These are phyloP conservation scores for Xerocomus nothofagi DNA, from an alignment of 1,284 basidiomycete species.

Conservation along the genomic window DNA sequence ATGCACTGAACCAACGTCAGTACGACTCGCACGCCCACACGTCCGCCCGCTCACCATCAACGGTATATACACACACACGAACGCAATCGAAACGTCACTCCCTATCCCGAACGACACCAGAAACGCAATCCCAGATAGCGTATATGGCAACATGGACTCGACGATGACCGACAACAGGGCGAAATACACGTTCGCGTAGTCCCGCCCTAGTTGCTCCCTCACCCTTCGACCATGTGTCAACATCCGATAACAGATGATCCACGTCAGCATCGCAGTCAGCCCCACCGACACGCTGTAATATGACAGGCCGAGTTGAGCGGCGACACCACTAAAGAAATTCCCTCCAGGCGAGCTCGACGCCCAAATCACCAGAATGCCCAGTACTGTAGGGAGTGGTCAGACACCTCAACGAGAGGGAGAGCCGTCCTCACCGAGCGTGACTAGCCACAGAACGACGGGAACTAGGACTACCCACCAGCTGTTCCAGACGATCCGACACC, in stretches of 20 bases:
- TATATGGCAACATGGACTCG: constrained; percentile 33
- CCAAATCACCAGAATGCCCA: constrained; percentile 24
- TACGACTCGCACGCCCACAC: background rate
- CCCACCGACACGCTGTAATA: constrained; percentile 28
- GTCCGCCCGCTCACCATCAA: constrained; percentile 19
- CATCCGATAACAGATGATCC: constrained; percentile 25
- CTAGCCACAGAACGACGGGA: constrained; percentile 25
- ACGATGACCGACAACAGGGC: constrained; percentile 18
- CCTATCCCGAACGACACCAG: constrained; percentile 21
- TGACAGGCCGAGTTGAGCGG: constrained; percentile 21
- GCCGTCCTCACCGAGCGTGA: constrained; percentile 25
- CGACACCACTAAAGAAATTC: constrained; percentile 22
- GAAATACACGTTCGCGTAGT: constrained; percentile 26
- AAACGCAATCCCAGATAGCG: constrained; percentile 30
- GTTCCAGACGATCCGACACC: constrained; percentile 24
- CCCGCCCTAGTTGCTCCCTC: constrained; percentile 19
- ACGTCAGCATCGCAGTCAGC: constrained; percentile 26
- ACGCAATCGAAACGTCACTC: constrained; percentile 15
- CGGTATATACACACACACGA: constrained; percentile 24
- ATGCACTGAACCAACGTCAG: constrained; percentile 21
- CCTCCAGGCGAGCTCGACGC: constrained; percentile 17
- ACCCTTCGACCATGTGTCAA: constrained; percentile 15
- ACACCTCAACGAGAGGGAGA: background rate
- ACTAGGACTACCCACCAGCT: constrained; percentile 16
- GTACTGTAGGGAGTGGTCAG: background rate